These are phyloP conservation scores for Ascochyta viciae-villosae DNA, from an alignment of 2,329 filamentous ascomycete genomes.

Conservation along the genomic window DNA sequence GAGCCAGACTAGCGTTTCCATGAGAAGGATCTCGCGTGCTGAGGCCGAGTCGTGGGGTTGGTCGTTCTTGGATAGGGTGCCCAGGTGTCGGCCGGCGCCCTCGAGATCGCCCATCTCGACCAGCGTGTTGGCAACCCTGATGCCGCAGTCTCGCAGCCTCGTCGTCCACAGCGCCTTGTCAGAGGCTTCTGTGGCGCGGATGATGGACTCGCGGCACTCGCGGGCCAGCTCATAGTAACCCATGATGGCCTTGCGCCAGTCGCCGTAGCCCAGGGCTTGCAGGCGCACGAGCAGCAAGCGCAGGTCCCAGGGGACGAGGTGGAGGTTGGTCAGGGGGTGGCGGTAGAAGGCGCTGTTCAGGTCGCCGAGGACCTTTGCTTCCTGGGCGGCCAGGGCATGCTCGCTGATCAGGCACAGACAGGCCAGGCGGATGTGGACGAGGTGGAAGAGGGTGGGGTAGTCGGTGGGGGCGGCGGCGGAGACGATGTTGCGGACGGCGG, in stretches of 20 bases:
- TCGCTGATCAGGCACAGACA: constrained; percentile 82
- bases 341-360: constrained; percentile 61
- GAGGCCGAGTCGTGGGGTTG: constrained; percentile 28
- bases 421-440: constrained; percentile 82
- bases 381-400: constrained; percentile 62
- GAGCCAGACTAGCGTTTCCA: constrained; percentile 72
- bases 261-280: constrained; percentile 84
- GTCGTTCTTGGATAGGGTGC: constrained; percentile 55
- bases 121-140: constrained; percentile 68
- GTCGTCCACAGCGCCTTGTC: constrained; percentile 72
- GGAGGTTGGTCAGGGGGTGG: constrained; percentile 55
- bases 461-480: constrained; percentile 61
- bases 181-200: constrained; percentile 52
- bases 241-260: constrained; percentile 84
- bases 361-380: constrained; percentile 69
- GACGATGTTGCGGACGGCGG: constrained; percentile 68
- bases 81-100: constrained; percentile 77
- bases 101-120: constrained; percentile 88
- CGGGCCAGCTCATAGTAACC: constrained; percentile 87
- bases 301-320: constrained; percentile 84
- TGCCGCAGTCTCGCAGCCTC: constrained; percentile 76
- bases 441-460: constrained; percentile 71
- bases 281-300: constrained; percentile 83
- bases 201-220: constrained; percentile 72
- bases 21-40: constrained; percentile 45